Evolutionary conservation across 2,329 filamentous ascomycete species (phyloP), one percentile per base, ranked within the genome.

Genomic region (Trichoderma citrinoviride): DNA sequence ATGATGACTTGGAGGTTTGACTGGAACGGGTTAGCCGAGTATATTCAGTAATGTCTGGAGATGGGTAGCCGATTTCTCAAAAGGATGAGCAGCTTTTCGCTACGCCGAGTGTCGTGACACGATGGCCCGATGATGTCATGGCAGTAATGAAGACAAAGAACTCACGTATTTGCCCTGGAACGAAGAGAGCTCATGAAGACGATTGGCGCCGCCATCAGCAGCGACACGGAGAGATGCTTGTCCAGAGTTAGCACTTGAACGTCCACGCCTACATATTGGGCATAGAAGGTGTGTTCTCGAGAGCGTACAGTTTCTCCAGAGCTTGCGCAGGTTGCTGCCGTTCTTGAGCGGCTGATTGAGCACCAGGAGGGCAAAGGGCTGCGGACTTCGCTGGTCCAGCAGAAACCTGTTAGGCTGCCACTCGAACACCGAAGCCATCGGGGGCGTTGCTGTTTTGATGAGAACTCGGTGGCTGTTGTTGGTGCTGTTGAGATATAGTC

Each of bases 191-290:
- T 81, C 74, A 64, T 81, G 78, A 77, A 97, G 83, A 43, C 87
- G 84, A 73, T 98, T 96, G 52, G 93, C 93, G 25, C 93, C 95
- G 63, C 93, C 95, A 78, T 99, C 95, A 29, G 93, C 95, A 65
- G 93, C 96, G 61, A 98, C 82, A 25, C 85, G 85, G 67, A 88
- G 83, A 23, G 78, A 80, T 60, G 90, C 89, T 91, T 15, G 27
- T 44, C 52, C n/a, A 25, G 29, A 41, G 49, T 66, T 33, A 65
- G 64, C 40, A 33, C n/a, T 21, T 23, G 33, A 14, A 37, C 14
- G 12, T 37, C 33, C 10, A 4, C 12, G 12, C 12, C 33, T 37
- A 3, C 23, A 21, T 25, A 8, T 15, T 15, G 23, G n/a, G 29
- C 17, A 21, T 58, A 56, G 29, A 43, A 49, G 40, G 58, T 33